phyloP scores from a whole-genome alignment of 805 yeast genomes.

The Candida krabiensis region DNA sequence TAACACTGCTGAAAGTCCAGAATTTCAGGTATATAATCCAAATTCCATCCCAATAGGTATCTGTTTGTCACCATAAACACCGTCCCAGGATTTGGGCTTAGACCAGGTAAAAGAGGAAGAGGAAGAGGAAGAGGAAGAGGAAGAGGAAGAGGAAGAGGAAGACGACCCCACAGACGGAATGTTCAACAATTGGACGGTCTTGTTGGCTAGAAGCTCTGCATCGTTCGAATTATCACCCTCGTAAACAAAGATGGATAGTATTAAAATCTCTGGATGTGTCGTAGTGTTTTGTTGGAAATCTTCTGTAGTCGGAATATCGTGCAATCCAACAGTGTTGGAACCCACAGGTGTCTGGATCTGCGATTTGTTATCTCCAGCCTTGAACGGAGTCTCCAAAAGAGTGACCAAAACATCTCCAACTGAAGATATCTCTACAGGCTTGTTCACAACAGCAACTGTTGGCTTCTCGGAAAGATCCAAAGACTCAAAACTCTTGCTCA shows the following conservation, averaged over 20 bases:
- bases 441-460: conserved; percentile 7
- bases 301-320: not conserved
- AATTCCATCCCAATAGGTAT: conserved; percentile 70
- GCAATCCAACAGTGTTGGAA: not conserved
- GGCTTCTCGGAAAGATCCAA: conserved; percentile 15
- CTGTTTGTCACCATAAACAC: conserved; percentile 76
- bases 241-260: conserved; percentile 55
- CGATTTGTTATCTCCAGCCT: not conserved
- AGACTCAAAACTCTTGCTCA: conserved; percentile 20
- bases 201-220: conserved; percentile 53
- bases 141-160: not conserved
- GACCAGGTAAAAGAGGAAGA: conserved; percentile 31
- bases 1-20: too few relatives aligned
- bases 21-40: conserved; percentile 59
- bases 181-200: conserved; percentile 29
- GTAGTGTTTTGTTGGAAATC: not conserved
- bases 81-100: conserved; percentile 78
- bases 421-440: conserved; percentile 15
- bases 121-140: not conserved
- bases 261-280: conserved; percentile 8
- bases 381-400: not conserved
- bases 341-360: not conserved
- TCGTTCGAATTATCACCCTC: conserved; percentile 89
- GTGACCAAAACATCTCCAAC: conserved; percentile 7
- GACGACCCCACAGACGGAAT: not conserved